phyloP scores from a whole-genome alignment of 352 stramenopile species.

The Aphanomyces cochlioides region DNA sequence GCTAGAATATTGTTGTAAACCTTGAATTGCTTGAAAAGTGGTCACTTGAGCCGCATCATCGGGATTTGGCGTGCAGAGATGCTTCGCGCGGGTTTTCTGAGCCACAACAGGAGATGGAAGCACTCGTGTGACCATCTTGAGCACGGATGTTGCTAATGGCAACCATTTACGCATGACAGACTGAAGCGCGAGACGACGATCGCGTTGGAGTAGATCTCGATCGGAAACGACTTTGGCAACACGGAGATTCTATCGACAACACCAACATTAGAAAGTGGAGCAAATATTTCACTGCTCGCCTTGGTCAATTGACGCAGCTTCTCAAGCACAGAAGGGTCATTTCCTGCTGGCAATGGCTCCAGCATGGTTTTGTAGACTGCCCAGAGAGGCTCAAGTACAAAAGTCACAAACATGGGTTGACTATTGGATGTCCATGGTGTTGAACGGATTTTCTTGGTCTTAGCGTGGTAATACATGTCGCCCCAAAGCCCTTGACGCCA shows the following conservation, averaged over 20 bases:
- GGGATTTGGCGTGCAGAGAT: constrained; percentile 44
- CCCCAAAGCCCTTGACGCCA: constrained; percentile 88
- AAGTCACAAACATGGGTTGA: constrained; percentile 89
- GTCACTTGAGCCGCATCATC: constrained; percentile 14
- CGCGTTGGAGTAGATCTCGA: constrained; percentile 63
- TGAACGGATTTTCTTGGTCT: constrained; percentile 86
- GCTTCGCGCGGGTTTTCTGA: constrained; percentile 64
- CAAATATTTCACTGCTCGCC: neutral
- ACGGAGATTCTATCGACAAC: constrained; percentile 43
- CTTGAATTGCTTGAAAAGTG: constrained; percentile 24
- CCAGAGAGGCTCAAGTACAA: constrained; percentile 90
- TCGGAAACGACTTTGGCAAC: constrained; percentile 64
- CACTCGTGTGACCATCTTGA: constrained; percentile 88
- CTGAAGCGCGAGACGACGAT: constrained; percentile 59
- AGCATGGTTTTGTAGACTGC: constrained; percentile 71
- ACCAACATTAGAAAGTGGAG: constrained; percentile 27
- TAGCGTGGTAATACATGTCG: constrained; percentile 87
- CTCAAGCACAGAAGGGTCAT: constrained; percentile 31
- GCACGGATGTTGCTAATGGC: constrained; percentile 74
- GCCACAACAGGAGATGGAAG: constrained; percentile 72
- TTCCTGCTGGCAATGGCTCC: constrained; percentile 37
- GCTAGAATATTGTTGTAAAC: constrained; percentile 32
- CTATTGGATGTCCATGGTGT: constrained; percentile 66
- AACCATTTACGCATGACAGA: constrained; percentile 88
- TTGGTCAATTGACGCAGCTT: constrained; percentile 55